Evolutionary conservation across 1,284 basidiomycete genomes (phyloP).

Genomic region (Gymnopus androsaceus): DNA sequence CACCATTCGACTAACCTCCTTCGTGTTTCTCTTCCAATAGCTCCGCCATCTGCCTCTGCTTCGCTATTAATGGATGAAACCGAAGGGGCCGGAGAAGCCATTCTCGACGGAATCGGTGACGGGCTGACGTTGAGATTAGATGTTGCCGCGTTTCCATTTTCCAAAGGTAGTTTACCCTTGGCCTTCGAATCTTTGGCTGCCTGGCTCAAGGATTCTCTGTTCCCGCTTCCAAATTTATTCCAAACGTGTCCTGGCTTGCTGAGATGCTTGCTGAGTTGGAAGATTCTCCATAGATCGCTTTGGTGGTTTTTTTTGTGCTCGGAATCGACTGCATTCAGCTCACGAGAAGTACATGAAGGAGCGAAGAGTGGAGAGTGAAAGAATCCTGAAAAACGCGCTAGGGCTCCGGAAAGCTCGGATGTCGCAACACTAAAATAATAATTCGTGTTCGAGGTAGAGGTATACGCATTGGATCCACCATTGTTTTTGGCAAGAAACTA

Average conservation of each 20-base stretch:
- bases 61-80: slow-evolving; percentile 54
- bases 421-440: slow-evolving; percentile 94
- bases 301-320: slow-evolving; percentile 99
- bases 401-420: slow-evolving; percentile 79
- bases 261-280: slow-evolving; percentile 93
- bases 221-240: slow-evolving; percentile 94
- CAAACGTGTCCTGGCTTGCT: slow-evolving; percentile 83
- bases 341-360: slow-evolving; percentile 88
- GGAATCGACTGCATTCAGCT: slow-evolving; percentile 96
- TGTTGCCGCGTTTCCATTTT: slow-evolving; percentile 11
- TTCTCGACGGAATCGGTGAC: slow-evolving; percentile 55
- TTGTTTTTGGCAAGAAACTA: slow-evolving; percentile 90
- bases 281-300: slow-evolving; percentile 94
- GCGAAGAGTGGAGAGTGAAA: slow-evolving; percentile 94
- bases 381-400: slow-evolving; percentile 92
- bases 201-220: slow-evolving; percentile 81
- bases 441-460: slow-evolving; percentile 91
- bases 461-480: slow-evolving; percentile 93
- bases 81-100: slow-evolving; percentile 66
- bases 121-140: slow-evolving; percentile 31
- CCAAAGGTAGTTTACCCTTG: slow-evolving; percentile 40
- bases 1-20: slow-evolving; percentile 96
- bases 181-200: slow-evolving; percentile 59
- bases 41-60: slow-evolving; percentile 70
- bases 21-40: slow-evolving; percentile 84